Percentiles rank a stretch among this genome's conserved stretches.
These are phyloP conservation scores for Phytophthora citrophthora DNA, from an alignment of 352 stramenopile genomes.

Conservation along the genomic window DNA sequence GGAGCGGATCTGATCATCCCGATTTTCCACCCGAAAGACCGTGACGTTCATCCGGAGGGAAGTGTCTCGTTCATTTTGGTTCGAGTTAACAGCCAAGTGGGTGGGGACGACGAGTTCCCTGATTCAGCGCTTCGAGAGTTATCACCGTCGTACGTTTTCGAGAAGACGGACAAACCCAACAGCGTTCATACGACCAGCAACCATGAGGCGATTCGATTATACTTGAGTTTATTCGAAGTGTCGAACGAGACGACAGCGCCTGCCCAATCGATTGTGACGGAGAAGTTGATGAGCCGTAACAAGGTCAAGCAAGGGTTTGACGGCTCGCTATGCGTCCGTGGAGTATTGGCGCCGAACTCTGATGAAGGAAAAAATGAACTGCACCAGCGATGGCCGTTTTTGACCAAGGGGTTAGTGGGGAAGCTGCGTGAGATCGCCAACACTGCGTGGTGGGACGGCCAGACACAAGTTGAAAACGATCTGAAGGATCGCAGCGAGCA, in stretches of 20 bases:
- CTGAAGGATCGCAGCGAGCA: background rate
- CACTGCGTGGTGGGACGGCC: background rate
- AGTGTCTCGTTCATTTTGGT: constrained; percentile 7
- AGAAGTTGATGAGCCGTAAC: background rate
- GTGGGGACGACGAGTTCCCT: background rate
- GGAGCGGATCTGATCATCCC: background rate
- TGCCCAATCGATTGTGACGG: background rate
- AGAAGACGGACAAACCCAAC: background rate
- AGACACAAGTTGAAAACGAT: background rate
- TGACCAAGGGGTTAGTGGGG: background rate
- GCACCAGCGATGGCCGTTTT: background rate
- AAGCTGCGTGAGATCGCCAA: background rate
- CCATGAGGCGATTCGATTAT: background rate
- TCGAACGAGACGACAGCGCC: background rate
- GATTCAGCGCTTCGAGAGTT: no score
- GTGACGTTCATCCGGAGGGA: no score
- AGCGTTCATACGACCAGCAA: no score
- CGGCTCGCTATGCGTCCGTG: constrained; percentile 1
- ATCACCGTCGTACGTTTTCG: background rate
- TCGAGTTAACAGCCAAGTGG: background rate
- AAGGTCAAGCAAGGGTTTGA: background rate
- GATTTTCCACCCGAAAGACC: background rate
- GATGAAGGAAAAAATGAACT: background rate
- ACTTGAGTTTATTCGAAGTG: background rate
- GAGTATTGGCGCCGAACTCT: background rate